These are phyloP conservation scores for Dendrocalamus sinicus DNA, from an alignment of 176 grass and related monocot species.

Conservation along the genomic window DNA sequence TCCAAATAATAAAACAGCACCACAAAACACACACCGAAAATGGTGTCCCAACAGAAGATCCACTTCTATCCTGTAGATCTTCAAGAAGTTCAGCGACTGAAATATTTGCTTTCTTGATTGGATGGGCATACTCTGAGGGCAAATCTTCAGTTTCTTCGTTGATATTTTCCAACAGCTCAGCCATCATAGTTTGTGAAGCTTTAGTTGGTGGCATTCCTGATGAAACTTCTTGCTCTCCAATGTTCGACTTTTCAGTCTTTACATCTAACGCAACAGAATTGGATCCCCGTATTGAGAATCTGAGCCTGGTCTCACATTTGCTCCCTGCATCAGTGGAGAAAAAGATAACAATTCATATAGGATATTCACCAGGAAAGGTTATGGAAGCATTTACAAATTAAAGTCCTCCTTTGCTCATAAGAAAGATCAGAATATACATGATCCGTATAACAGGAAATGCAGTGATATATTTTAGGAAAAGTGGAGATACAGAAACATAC, in stretches of 20 bases:
- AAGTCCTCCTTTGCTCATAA: not conserved
- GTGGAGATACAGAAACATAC: slow-evolving; percentile 36
- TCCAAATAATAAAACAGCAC: slow-evolving; percentile 34
- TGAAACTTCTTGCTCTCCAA: slow-evolving; percentile 34
- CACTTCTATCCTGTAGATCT: slow-evolving; percentile 71
- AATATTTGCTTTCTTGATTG: slow-evolving; percentile 53
- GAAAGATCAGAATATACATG: slow-evolving; percentile 12
- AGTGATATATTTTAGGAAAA: slow-evolving; percentile 5
- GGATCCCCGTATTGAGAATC: slow-evolving; percentile 60
- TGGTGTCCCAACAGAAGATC: slow-evolving; percentile 44
- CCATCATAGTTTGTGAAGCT: slow-evolving; percentile 39
- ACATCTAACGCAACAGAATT: slow-evolving; percentile 35
- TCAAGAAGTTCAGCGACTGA: slow-evolving; percentile 90
- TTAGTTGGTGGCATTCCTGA: slow-evolving; percentile 38
- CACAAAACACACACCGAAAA: slow-evolving; percentile 54
- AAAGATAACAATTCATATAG: slow-evolving; percentile 10
- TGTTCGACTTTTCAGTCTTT: slow-evolving; percentile 43
- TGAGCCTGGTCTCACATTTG: slow-evolving; percentile 56
- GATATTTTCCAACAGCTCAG: slow-evolving; percentile 51
- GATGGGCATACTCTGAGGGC: slow-evolving; percentile 41
- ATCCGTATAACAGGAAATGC: slow-evolving; percentile 10
- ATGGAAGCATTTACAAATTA: not conserved
- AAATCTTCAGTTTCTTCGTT: slow-evolving; percentile 56
- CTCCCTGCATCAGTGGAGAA: slow-evolving; percentile 46
- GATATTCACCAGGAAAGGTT: not conserved